These are phyloP conservation scores for Fusarium sp. DNA, from an alignment of 2,329 filamentous ascomycete genomes.

Conservation along the genomic window DNA sequence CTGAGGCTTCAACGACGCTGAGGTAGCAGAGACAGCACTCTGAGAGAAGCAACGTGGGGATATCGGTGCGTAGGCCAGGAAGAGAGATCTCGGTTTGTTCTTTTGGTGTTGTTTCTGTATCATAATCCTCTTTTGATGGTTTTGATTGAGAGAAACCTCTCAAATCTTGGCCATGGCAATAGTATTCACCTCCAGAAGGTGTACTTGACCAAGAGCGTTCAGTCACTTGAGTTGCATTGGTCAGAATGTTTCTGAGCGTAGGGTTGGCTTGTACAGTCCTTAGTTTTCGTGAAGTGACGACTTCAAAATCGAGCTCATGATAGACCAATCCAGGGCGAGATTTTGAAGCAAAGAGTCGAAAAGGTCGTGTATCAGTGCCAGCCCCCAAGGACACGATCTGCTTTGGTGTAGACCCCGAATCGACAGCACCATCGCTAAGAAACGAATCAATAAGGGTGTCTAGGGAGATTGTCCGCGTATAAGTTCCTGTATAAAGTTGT, in stretches of 20 bases:
- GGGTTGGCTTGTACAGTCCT: constrained; percentile 61
- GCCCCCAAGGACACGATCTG: constrained; percentile 95
- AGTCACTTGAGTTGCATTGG: constrained; percentile 46
- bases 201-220: constrained; percentile 57
- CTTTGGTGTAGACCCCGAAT: constrained; percentile 51
- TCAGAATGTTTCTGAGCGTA: constrained; percentile 53
- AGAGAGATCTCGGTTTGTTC: constrained; percentile 28
- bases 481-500: constrained; percentile 76
- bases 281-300: constrained; percentile 77
- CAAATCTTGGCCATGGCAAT: constrained; percentile 76
- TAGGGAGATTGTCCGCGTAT: constrained; percentile 85
- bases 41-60: constrained; percentile 88
- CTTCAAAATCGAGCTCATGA: constrained; percentile 91
- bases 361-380: constrained; percentile 90
- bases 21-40: constrained; percentile 98
- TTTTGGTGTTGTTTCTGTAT: background rate
- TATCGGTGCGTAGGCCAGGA: constrained; percentile 60
- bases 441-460: constrained; percentile 82
- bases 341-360: constrained; percentile 72
- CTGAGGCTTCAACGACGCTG: constrained; percentile 69
- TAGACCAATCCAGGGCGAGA: constrained; percentile 68
- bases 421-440: constrained; percentile 57
- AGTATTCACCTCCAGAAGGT: constrained; percentile 57
- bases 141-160: constrained; percentile 51
- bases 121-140: background rate